Percentiles rank a stretch among this genome's conserved stretches.
Conservation (phyloP, 2,329 filamentous ascomycete species). For the Claviceps capensis region DNA sequence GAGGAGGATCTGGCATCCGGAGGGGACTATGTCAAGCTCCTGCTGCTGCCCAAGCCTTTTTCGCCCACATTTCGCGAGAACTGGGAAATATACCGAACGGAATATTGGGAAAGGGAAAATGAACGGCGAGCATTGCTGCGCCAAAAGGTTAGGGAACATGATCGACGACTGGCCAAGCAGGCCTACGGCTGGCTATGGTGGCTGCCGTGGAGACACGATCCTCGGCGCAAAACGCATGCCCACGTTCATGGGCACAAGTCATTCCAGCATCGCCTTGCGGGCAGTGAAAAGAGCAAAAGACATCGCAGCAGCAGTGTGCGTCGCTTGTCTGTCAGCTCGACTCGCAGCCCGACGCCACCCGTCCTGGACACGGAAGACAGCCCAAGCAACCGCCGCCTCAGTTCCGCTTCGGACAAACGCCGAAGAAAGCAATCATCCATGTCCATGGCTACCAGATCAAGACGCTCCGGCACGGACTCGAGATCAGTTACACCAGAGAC, state of each 20-base stretch:
- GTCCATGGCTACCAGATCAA: conserved; percentile 25
- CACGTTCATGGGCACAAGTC: conserved; percentile 19
- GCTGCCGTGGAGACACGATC: conserved; percentile 50
- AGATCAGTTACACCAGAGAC: conserved; percentile 41
- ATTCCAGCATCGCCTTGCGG: conserved; percentile 22
- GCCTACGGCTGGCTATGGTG: conserved; percentile 74
- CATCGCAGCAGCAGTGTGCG: conserved; percentile 39
- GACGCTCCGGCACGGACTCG: conserved; percentile 31
- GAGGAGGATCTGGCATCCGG: conserved; percentile 86
- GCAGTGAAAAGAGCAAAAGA: conserved; percentile 31
- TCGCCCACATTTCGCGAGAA: conserved; percentile 90
- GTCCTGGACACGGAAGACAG: conserved; percentile 33
- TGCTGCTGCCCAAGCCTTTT: conserved; percentile 88
- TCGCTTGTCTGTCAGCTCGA: conserved; percentile 37
- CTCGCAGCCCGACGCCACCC: conserved; percentile 33
- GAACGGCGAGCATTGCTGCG: conserved; percentile 67
- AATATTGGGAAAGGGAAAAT: conserved; percentile 97
- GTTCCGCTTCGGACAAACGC: conserved; percentile 36
- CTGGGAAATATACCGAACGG: conserved; percentile 86
- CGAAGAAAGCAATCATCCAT: conserved; percentile 32
- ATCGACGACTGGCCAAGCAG: conserved; percentile 53
- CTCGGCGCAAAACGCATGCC: conserved; percentile 16
- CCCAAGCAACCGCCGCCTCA: conserved; percentile 27
- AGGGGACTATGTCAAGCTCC: conserved; percentile 81
- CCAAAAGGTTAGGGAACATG: conserved; percentile 52